phyloP scores from a whole-genome alignment of 345 rosid genomes.

The Aethionema arabicum region DNA sequence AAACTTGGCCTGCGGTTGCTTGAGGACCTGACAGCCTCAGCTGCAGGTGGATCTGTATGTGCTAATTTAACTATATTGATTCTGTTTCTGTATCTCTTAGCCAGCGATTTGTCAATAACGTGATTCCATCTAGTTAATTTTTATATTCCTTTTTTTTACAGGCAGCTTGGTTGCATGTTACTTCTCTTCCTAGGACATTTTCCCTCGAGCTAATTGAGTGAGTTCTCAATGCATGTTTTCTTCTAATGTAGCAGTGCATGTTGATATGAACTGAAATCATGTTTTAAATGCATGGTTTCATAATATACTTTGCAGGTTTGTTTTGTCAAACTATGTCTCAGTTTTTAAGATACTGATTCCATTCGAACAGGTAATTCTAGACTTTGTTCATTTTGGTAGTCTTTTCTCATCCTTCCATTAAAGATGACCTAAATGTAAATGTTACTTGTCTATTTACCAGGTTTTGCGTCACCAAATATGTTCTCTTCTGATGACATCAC shows the following conservation, averaged over 20 bases:
- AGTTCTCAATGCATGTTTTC: constrained; percentile 41
- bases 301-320: constrained; percentile 59
- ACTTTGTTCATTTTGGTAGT: constrained; percentile 1
- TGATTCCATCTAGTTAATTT: constrained; percentile 20
- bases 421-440: constrained; percentile 30
- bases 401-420: constrained; percentile 18
- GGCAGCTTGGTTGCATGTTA: constrained; percentile 81
- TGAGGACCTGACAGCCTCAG: constrained; percentile 99
- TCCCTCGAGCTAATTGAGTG: constrained; percentile 92
- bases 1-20: constrained; percentile 91
- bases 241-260: constrained; percentile 14
- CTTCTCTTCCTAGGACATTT: constrained; percentile 83
- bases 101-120: constrained; percentile 3
- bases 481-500: constrained; percentile 96
- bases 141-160: constrained; percentile 41
- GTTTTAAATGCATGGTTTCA: constrained; percentile 19
- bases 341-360: constrained; percentile 73
- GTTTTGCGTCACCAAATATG: constrained; percentile 92
- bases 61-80: constrained; percentile 43
- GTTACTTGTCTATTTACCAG: constrained; percentile 48
- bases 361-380: constrained; percentile 71
- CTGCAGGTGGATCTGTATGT: constrained; percentile 99
- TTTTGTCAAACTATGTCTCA: constrained; percentile 78
- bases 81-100: constrained; percentile 16
- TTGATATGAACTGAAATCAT: constrained; percentile 17